These are phyloP conservation scores for Suillus brevipes DNA, from an alignment of 768 basidiomycete species.

Conservation along the genomic window DNA sequence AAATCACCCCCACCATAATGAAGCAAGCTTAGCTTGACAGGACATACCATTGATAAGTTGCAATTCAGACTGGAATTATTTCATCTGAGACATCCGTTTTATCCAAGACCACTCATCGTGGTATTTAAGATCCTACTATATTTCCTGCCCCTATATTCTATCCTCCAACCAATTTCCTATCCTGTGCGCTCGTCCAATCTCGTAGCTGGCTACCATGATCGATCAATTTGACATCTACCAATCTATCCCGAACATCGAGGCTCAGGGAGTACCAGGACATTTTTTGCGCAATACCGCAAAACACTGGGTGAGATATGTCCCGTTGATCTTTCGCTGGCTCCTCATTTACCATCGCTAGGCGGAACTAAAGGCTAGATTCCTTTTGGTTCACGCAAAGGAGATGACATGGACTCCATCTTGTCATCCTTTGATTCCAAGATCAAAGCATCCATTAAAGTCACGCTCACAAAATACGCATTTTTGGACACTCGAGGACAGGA, in stretches of 20 bases:
- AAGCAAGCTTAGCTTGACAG: background rate
- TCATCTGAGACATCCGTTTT: background rate
- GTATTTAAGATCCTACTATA: background rate
- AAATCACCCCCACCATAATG: too few species aligned
- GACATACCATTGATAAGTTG: background rate
- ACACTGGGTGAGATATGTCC: background rate
- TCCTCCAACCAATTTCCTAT: background rate
- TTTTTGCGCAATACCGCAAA: background rate
- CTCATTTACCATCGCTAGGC: background rate
- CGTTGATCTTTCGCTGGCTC: background rate
- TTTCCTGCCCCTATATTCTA: background rate
- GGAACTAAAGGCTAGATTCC: constrained; percentile 2
- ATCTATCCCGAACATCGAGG: background rate
- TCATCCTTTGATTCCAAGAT: background rate
- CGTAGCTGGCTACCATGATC: background rate
- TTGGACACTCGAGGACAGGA: background rate
- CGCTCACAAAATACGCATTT: background rate
- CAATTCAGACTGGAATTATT: background rate
- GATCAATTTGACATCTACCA: background rate
- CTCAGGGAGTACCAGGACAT: background rate
- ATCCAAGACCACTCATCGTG: background rate
- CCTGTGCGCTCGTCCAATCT: background rate
- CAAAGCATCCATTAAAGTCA: background rate
- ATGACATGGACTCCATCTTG: background rate
- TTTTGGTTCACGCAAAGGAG: background rate